Evolutionary conservation across 441 rosid species (phyloP), one percentile per base, ranked within the genome.

Genomic region (Mallotus japonicus): DNA sequence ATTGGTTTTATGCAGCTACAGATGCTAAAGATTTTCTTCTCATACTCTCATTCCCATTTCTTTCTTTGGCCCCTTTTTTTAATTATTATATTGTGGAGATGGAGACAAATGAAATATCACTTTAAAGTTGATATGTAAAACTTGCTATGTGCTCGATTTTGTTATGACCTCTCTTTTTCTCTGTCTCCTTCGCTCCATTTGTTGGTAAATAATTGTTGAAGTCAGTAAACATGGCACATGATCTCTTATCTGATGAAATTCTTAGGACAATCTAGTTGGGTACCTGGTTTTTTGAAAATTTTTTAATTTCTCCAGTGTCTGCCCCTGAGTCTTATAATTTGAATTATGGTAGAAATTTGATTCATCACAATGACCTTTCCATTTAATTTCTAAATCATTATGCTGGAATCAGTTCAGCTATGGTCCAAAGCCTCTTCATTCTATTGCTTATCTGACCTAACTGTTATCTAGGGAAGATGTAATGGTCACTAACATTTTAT

Each of bases 201-300:
- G 42, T 58, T 22, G 11, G 24, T 16, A 32, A 57, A 53, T 60
- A 46, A 46, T 62, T 68, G 62, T 51, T 46, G 8, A 60, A 61
- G 16, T 67, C 32, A 46, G 15, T 50, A 17, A 14, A 42, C 22
- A 16, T 22, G 17, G n/a, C 66, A 6, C 40, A 70, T 59, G 19
- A 46, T 59, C 57, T 42, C 16, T 22, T n/a, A 57, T 74, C 66
- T 74, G 74, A 77, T 79, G 73, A 72, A 40, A 56, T 71, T 62
- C 50, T 12, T 53, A 54, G 50, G 50, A 55, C 24, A n/a, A 0
- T 6, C 70, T 17, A 7, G 62, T 17, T 12, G 14, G 44, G 7
- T 66, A 24, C 58, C 22, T 66, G 40, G 57, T 49, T 67, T 46
- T 50, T 67, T 51, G 61, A 32, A 28, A 28, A 1, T 1, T 28